These are phyloP conservation scores for Arthonia radiata DNA, from an alignment of 495 filamentous ascomycete genomes.

Conservation along the genomic window DNA sequence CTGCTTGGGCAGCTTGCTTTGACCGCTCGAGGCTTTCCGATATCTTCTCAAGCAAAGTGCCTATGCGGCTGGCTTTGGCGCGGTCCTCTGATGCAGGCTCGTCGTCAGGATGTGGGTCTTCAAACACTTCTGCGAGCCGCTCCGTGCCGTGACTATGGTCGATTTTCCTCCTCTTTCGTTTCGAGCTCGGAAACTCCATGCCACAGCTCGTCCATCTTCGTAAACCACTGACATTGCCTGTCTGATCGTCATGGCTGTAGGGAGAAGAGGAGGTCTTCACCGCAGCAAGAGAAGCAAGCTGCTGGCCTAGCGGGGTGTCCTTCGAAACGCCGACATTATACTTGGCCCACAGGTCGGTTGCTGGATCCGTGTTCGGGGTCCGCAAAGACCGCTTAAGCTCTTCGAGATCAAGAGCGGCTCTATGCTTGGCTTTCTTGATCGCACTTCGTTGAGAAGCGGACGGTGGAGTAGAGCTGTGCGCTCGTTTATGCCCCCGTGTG, in stretches of 20 bases:
- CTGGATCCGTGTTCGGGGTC: slow-evolving; percentile 63
- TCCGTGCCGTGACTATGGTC: slow-evolving; percentile 6
- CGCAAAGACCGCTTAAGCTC: slow-evolving; percentile 30
- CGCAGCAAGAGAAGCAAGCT: not conserved
- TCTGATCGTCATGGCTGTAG: slow-evolving; percentile 26
- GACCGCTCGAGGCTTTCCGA: not conserved
- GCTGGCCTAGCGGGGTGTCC: slow-evolving; percentile 1
- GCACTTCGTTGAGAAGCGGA: slow-evolving; percentile 37
- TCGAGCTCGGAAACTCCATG: slow-evolving; percentile 28
- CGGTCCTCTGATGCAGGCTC: not conserved
- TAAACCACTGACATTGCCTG: slow-evolving; percentile 24
- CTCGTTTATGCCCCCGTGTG: slow-evolving; percentile 39
- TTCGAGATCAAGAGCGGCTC: slow-evolving; percentile 23
- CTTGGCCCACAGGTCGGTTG: slow-evolving; percentile 65
- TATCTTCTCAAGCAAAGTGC: not conserved
- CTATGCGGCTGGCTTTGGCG: not conserved
- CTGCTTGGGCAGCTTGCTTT: not conserved
- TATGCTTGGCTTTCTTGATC: slow-evolving; percentile 14
- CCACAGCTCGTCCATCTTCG: slow-evolving; percentile 54
- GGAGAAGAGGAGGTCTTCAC: slow-evolving; percentile 46
- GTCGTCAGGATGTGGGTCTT: not conserved
- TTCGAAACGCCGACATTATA: too few relatives aligned
- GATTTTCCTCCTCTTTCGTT: slow-evolving; percentile 25
- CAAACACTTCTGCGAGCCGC: not conserved
- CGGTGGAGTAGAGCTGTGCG: slow-evolving; percentile 57